Evolutionary conservation across 2,329 filamentous ascomycete species (phyloP).

Genomic region (Corniculantispora saksenae): DNA sequence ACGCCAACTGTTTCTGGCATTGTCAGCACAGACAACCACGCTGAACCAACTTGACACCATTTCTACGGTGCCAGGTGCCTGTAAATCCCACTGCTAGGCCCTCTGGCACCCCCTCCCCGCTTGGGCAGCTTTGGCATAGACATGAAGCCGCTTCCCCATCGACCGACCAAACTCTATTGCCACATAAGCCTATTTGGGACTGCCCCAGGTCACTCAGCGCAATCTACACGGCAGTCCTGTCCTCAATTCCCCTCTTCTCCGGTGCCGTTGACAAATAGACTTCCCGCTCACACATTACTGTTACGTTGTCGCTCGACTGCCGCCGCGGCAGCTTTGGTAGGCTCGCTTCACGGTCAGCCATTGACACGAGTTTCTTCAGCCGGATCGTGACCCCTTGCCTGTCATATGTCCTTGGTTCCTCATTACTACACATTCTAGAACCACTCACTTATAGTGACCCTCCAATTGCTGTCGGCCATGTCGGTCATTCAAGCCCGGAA

Average conservation of each 20-base stretch:
- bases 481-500: background rate
- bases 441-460: background rate
- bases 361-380: too few relatives aligned
- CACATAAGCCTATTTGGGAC: background rate
- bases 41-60: too few relatives aligned
- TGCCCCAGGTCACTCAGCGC: background rate
- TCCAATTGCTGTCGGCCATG: background rate
- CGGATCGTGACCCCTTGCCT: too few relatives aligned
- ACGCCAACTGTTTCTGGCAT: background rate
- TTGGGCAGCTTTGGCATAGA: background rate
- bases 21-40: constrained; percentile 8
- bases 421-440: background rate
- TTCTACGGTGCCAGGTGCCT: too few relatives aligned
- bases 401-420: background rate
- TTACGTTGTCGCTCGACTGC: background rate
- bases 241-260: background rate
- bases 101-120: background rate
- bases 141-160: background rate
- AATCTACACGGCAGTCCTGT: background rate
- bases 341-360: too few relatives aligned
- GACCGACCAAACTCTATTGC: background rate
- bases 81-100: background rate
- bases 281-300: background rate
- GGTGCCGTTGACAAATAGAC: background rate
- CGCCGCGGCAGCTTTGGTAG: too few relatives aligned